Percentiles rank a stretch among this genome's conserved stretches.
Evolutionary conservation across 257 asterid species (phyloP).

Genomic region (Asclepias syriaca): DNA sequence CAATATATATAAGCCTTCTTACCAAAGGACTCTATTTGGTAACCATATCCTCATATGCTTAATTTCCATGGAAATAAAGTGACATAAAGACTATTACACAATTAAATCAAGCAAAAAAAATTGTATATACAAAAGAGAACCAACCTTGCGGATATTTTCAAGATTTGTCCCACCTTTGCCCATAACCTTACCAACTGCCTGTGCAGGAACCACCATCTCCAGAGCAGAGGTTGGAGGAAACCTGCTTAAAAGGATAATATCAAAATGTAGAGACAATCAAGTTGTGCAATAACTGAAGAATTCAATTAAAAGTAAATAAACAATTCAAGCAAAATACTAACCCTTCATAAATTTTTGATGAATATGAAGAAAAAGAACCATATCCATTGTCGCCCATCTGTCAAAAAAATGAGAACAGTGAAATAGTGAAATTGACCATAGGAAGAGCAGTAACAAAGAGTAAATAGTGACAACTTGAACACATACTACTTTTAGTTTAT

Average conservation of each 20-base stretch:
- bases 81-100: background rate
- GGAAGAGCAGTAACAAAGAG: background rate
- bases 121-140: constrained; percentile 5
- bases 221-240: constrained; percentile 68
- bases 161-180: constrained; percentile 87
- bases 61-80: background rate
- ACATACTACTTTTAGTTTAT: background rate
- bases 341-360: constrained; percentile 67
- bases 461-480: background rate
- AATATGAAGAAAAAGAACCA: constrained; percentile 53
- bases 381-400: constrained; percentile 67
- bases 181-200: constrained; percentile 76
- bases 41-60: background rate
- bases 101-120: background rate
- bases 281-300: background rate
- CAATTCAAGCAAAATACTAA: constrained; percentile 26
- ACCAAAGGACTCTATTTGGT: background rate
- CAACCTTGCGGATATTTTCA: constrained; percentile 90
- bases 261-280: background rate
- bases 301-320: constrained; percentile 9
- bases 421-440: constrained; percentile 2
- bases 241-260: constrained; percentile 35
- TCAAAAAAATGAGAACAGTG: background rate
- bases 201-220: constrained; percentile 85
- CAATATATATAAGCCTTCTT: background rate